Base-by-base conservation (phyloP, 192 early-diverging fungal genomes). In the Phlyctochytrium arcticum region DNA sequence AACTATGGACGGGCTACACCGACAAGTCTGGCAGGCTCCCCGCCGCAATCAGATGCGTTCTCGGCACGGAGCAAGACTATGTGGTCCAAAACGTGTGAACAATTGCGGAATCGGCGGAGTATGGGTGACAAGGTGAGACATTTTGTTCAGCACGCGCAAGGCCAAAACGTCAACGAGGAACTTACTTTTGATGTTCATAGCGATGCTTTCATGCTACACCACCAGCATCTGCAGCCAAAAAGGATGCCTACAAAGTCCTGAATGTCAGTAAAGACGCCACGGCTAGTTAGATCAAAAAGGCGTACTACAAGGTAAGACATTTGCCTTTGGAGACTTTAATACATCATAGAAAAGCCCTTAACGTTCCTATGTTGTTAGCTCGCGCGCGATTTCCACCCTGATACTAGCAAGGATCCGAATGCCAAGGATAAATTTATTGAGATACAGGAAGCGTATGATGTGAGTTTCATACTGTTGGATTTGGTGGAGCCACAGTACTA, bases 341-440 rank as follows among this genome's bases (percentile, higher is more conserved):
- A 23, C 12, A 55, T 9, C 31, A 7, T 10, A 32, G 21, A 23
- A 17, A 23, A 55, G 19, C 57, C 10, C 35, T 61, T 36, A 33
- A 44, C 63, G 7, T 4, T 23, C 23, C n/a, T 10, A 5, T 6
- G 32, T 47, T 0, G n/a, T n/a, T 73, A 91, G 85, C 82, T 98
- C 53, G 96, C 96, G 23, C 96, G 97, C 72, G 85, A 97, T 73
- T 98, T 89, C 76, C 96, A 99, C 70, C 96, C 96, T 1, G 96
- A 99, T 64, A 95, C 96, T 15, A 98, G 95, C 86, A 96, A 98
- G 68, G 90, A 89, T 32, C 76, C 87, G 32, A 81, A 79, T 6
- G 91, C 96, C 30, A 91, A 94, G 60, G 96, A 99, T 71, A 93
- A 92, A 77, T 99, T 99, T 79, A 78, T 96, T 8, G 91, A 99